Evolutionary conservation across 1,139 yeast genomes (phyloP).

Genomic region (Zygotorulaspora mrakii): DNA sequence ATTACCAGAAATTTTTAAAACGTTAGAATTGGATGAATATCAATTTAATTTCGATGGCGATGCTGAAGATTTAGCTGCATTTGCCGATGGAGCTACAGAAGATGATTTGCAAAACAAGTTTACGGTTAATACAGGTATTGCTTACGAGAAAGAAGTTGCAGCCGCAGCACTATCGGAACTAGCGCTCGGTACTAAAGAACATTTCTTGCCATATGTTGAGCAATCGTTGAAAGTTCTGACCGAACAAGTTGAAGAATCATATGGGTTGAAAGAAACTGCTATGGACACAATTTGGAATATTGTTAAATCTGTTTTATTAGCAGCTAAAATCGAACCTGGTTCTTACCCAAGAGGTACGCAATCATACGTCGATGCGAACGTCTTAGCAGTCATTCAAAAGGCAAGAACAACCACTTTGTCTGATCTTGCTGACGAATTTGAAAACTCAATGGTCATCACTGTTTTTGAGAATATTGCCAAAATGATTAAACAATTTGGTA

Average conservation of each 20-base stretch:
- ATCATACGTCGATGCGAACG: constrained; percentile 54
- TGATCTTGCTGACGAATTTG: constrained; percentile 73
- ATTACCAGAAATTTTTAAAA: constrained; percentile 77
- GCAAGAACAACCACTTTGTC: constrained; percentile 65
- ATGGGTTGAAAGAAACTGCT: constrained; percentile 89
- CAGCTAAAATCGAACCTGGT: constrained; percentile 49
- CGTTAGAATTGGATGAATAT: constrained; percentile 80
- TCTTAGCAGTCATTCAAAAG: constrained; percentile 57
- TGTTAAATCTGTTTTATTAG: constrained; percentile 62
- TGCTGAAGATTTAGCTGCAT: constrained; percentile 39
- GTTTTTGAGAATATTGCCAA: constrained; percentile 74
- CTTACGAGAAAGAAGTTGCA: constrained; percentile 97
- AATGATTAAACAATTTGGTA: constrained; percentile 67
- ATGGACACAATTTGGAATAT: constrained; percentile 79
- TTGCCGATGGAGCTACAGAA: constrained; percentile 38
- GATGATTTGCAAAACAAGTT: constrained; percentile 66
- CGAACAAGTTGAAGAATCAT: constrained; percentile 78
- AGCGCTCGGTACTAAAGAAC: constrained; percentile 79
- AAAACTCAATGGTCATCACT: constrained; percentile 72
- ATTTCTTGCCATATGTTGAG: constrained; percentile 75
- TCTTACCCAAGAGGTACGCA: constrained; percentile 75
- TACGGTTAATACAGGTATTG: constrained; percentile 89
- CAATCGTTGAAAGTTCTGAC: constrained; percentile 60
- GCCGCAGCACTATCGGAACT: constrained; percentile 87
- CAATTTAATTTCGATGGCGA: constrained; percentile 45